Conservation (phyloP, 345 rosid species). For the Clarkia xantiana region DNA sequence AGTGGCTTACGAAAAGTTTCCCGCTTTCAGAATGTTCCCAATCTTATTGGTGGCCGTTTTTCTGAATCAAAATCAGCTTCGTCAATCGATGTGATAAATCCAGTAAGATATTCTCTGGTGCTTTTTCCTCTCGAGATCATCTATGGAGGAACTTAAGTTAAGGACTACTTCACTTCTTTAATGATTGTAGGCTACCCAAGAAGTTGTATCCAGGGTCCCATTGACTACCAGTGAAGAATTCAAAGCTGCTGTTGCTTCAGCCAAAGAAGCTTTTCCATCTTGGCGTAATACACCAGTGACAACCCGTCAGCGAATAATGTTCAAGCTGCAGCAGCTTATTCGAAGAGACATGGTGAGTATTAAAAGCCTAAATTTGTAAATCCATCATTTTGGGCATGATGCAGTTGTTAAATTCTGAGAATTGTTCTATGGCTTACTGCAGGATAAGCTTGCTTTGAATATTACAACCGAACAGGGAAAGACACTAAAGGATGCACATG, state of each 20-base stretch:
- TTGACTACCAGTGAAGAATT: slow-evolving; percentile 80
- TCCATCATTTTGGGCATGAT: not conserved
- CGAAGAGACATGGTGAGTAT: slow-evolving; percentile 55
- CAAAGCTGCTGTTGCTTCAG: slow-evolving; percentile 77
- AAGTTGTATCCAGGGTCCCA: slow-evolving; percentile 69
- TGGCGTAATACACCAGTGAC: slow-evolving; percentile 85
- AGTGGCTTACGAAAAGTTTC: too few relatives aligned
- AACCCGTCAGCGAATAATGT: slow-evolving; percentile 70
- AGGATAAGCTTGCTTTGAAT: slow-evolving; percentile 85
- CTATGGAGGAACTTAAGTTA: too few relatives aligned
- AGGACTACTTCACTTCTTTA: slow-evolving; percentile 2
- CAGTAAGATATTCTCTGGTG: slow-evolving; percentile 34
- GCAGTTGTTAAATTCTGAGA: not conserved
- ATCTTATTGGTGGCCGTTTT: slow-evolving; percentile 79
- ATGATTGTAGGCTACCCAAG: slow-evolving; percentile 65
- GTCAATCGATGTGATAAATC: slow-evolving; percentile 65
- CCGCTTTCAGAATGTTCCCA: slow-evolving; percentile 50
- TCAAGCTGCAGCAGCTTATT: slow-evolving; percentile 84
- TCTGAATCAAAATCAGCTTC: slow-evolving; percentile 53
- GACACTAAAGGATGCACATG: slow-evolving; percentile 88
- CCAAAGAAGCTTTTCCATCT: slow-evolving; percentile 61
- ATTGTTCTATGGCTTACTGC: not conserved
- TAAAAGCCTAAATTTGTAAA: not conserved
- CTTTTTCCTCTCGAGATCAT: not conserved
- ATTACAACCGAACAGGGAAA: slow-evolving; percentile 90